Percentiles rank a stretch among this genome's conserved stretches.
These are phyloP conservation scores for Podospora pseudoanserina DNA, from an alignment of 495 filamentous ascomycete species.

Conservation along the genomic window DNA sequence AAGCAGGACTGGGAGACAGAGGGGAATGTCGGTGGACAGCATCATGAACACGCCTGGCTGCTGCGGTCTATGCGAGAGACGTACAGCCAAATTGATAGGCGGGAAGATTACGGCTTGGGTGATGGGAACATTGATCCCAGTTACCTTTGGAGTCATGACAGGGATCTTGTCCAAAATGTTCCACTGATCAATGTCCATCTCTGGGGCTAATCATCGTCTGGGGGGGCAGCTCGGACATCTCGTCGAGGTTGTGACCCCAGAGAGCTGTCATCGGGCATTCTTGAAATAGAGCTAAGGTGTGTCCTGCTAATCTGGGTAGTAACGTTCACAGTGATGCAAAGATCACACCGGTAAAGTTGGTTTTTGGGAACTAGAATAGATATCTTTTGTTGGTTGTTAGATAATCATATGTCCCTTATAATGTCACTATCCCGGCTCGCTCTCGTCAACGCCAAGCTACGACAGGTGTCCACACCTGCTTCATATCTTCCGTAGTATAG, in stretches of 20 bases:
- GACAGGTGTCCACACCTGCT: conserved; percentile 11
- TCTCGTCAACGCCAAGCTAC: conserved; percentile 9
- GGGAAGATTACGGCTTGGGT: conserved; percentile 1
- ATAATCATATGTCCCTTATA: neutral
- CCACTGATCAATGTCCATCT: neutral
- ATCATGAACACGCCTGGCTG: neutral
- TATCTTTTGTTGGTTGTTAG: no score
- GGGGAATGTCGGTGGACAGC: neutral
- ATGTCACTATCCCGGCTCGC: neutral
- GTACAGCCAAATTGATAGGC: neutral
- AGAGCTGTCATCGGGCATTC: no score
- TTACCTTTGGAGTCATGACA: neutral
- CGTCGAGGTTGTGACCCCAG: no score
- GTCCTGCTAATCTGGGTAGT: no score
- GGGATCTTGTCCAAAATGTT: neutral
- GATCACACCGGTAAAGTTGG: no score
- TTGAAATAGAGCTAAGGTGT: no score
- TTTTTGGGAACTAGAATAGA: no score
- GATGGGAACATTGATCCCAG: neutral
- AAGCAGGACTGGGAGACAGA: neutral
- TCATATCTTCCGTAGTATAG: conserved; percentile 15
- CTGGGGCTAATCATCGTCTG: neutral
- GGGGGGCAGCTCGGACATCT: no score
- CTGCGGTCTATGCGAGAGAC: neutral
- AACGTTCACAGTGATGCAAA: no score